Evolutionary conservation across 1,139 yeast species (phyloP), one percentile per base, ranked within the genome.

Genomic region (Diutina pseudorugosa): DNA sequence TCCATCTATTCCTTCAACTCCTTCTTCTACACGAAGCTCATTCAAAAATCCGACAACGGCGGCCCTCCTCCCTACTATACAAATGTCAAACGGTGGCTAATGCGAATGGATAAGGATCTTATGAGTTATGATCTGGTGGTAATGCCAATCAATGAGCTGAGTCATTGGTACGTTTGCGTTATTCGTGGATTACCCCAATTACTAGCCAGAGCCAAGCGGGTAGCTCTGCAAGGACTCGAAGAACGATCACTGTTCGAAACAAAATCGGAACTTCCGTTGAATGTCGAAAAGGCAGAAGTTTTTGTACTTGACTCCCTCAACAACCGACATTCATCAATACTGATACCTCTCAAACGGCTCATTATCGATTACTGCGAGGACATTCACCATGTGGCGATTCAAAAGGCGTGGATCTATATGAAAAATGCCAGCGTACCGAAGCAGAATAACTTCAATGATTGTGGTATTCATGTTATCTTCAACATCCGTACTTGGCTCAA

Each of bases 391-490:
- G 59, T 85, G 2, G 72, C 69, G 0, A 61, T 88, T 7, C 67
- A 69, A 16, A 71, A 72, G n/a, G 65, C 68, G 4, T 74, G 72
- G 51, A 69, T 80, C 18, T 60, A 67, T 25, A 66, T 74, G 36
- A 66, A 72, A 53, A 69, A 73, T 3, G 85, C 86, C 5, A 63
- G 70, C 30, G 95, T 90, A 0, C 96, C 97, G 0, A 82, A 77
- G 56, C 99, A 94, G 62, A 82, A 82, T 51, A 94, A 94, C 63
- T 83, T 83, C 66, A 88, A 91, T 62, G 98, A 94, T 64, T 94
- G 99, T 69, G 99, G 99, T 1, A 81, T 94, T 21, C 97, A 88
- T 68, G 86, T 93, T 4, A 83, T 94, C 25, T 85, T 85, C 60
- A 93, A 88, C 61, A 78, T 87, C 14, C 76, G 79, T 56, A 79